These are phyloP conservation scores for Debaryomyces robertsiae DNA, from an alignment of 1,139 yeast species.

Conservation along the genomic window DNA sequence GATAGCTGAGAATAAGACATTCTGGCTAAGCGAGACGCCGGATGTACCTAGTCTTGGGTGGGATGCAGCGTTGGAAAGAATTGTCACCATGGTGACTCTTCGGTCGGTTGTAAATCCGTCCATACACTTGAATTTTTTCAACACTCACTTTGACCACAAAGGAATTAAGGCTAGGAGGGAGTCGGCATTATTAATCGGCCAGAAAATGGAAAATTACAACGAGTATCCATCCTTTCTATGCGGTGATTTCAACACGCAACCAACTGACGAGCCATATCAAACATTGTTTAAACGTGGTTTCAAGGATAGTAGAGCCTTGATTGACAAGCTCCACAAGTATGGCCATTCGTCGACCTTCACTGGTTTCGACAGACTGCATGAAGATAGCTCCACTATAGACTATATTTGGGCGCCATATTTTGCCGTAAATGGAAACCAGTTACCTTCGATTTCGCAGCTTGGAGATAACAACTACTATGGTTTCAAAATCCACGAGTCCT, in stretches of 20 bases:
- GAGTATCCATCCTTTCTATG: slow-evolving; percentile 43
- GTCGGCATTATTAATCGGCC: slow-evolving; percentile 49
- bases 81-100: slow-evolving; percentile 41
- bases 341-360: slow-evolving; percentile 50
- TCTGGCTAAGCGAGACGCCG: slow-evolving; percentile 52
- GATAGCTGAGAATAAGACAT: slow-evolving; percentile 35
- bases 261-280: slow-evolving; percentile 51
- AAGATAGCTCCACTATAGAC: slow-evolving; percentile 43
- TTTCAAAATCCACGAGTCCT: slow-evolving; percentile 17
- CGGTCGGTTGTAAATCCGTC: slow-evolving; percentile 25
- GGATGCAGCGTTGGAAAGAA: slow-evolving; percentile 50
- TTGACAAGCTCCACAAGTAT: slow-evolving; percentile 28
- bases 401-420: slow-evolving; percentile 46
- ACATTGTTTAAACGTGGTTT: slow-evolving; percentile 38
- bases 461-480: slow-evolving; percentile 14
- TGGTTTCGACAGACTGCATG: slow-evolving; percentile 39
- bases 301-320: slow-evolving; percentile 33
- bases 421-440: slow-evolving; percentile 14
- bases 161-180: slow-evolving; percentile 51
- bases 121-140: slow-evolving; percentile 44
- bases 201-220: slow-evolving; percentile 41
- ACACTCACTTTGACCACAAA: slow-evolving; percentile 61
- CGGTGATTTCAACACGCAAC: slow-evolving; percentile 61
- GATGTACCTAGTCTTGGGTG: slow-evolving; percentile 50
- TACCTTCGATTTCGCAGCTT: slow-evolving; percentile 5